Conservation (phyloP, 2,329 filamentous ascomycete genomes). For the Pseudopithomyces maydicus region DNA sequence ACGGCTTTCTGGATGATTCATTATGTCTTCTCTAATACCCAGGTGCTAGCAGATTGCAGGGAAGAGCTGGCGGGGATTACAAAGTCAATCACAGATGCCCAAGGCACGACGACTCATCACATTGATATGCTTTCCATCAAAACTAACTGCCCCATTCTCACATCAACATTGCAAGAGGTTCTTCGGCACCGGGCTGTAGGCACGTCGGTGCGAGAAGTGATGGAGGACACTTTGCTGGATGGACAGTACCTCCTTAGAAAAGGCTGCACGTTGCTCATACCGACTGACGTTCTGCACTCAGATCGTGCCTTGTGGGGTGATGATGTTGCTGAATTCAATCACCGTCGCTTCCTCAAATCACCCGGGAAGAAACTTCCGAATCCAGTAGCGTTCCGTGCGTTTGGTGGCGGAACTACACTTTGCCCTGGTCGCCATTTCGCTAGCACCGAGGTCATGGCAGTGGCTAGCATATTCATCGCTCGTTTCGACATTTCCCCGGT, state of each 20-base stretch:
- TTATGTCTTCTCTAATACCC: no score
- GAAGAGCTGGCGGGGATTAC: no score
- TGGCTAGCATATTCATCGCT: no score
- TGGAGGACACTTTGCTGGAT: conserved; percentile 37
- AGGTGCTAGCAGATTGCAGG: no score
- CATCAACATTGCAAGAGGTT: conserved; percentile 47
- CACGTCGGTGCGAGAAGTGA: conserved; percentile 35
- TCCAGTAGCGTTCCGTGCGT: conserved; percentile 28
- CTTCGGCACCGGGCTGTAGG: conserved; percentile 42
- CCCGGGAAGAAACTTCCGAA: conserved; percentile 6
- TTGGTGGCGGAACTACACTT: no score
- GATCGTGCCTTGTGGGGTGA: conserved; percentile 32
- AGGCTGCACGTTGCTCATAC: conserved; percentile 36
- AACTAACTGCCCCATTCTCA: conserved; percentile 42
- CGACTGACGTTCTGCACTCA: conserved; percentile 27
- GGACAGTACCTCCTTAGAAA: conserved; percentile 38
- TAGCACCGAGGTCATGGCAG: no score
- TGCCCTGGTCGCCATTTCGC: no score
- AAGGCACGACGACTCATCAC: no score
- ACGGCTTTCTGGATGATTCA: conserved; percentile 48
- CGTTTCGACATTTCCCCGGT: no score
- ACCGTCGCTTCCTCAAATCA: conserved; percentile 28
- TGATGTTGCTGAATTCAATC: conserved; percentile 33
- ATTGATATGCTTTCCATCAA: conserved; percentile 43
- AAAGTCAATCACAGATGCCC: conserved; percentile 12